phyloP scores from a whole-genome alignment of 1,284 basidiomycete genomes.

The Apiotrichum siamense region DNA sequence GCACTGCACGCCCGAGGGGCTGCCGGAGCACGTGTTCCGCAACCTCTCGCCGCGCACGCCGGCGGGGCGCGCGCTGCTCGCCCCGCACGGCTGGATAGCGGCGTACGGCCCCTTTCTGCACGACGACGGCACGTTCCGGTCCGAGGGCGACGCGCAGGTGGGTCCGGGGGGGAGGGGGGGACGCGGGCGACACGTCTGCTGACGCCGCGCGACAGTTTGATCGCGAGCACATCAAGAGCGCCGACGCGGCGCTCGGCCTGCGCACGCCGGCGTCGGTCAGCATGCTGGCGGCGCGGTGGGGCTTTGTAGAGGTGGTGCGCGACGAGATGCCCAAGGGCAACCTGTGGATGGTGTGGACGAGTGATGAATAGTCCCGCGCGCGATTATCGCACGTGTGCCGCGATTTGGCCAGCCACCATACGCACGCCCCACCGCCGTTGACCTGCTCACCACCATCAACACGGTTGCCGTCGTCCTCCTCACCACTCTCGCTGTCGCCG shows the following conservation, averaged over 20 bases:
- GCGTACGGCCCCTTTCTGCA: constrained; percentile 34
- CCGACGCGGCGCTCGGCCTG: constrained; percentile 26
- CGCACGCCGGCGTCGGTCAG: constrained; percentile 25
- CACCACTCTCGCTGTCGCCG: too few species aligned
- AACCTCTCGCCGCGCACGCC: constrained; percentile 21
- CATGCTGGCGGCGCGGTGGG: constrained; percentile 28
- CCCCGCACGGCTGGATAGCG: constrained; percentile 26
- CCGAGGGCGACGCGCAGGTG: constrained; percentile 27
- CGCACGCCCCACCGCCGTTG: too few species aligned
- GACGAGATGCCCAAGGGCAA: constrained; percentile 38
- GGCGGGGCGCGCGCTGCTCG: constrained; percentile 8
- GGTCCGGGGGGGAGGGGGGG: constrained; percentile 3
- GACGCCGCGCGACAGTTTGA: constrained; percentile 31
- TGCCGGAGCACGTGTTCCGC: constrained; percentile 33
- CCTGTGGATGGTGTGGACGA: constrained; percentile 36
- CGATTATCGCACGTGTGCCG: too few species aligned
- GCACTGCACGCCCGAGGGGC: constrained; percentile 30
- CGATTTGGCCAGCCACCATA: too few species aligned
- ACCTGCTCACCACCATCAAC: too few species aligned
- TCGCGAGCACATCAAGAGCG: constrained; percentile 21
- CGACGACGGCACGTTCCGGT: constrained; percentile 34
- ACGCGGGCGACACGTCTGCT: too few species aligned
- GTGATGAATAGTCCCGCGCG: constrained; percentile 1
- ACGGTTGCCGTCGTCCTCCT: too few species aligned
- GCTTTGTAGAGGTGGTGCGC: constrained; percentile 26